Evolutionary conservation across 371 early-diverging fungal species (phyloP).

Genomic region (Homolaphlyctis polyrhiza): DNA sequence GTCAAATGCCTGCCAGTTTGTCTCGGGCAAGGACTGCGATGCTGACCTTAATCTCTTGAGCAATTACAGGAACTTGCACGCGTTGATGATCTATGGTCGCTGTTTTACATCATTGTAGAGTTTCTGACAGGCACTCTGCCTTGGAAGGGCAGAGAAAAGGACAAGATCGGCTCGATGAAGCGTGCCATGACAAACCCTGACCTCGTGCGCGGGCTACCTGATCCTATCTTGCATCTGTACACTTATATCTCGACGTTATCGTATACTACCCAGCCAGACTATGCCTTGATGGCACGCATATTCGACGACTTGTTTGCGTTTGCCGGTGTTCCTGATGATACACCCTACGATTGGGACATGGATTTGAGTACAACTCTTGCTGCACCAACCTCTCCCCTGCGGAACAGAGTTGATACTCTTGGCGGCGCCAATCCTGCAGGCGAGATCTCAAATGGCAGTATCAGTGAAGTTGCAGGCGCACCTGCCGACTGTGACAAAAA

Average conservation of each 20-base stretch:
- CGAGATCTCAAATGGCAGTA: no score
- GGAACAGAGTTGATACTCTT: no score
- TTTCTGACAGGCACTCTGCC: slow-evolving; percentile 60
- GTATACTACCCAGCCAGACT: slow-evolving; percentile 50
- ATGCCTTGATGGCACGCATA: slow-evolving; percentile 25
- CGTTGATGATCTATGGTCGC: slow-evolving; percentile 67
- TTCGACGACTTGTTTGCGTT: slow-evolving; percentile 16
- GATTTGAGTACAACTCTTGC: background rate
- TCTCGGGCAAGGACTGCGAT: no score
- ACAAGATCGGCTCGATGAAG: slow-evolving; percentile 44
- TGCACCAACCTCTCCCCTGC: no score
- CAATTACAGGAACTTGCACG: slow-evolving; percentile 46
- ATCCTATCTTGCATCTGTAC: slow-evolving; percentile 35
- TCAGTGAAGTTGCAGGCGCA: no score
- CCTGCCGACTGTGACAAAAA: no score
- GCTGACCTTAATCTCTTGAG: no score
- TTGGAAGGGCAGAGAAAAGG: slow-evolving; percentile 63
- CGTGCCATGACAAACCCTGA: slow-evolving; percentile 25
- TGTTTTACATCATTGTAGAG: slow-evolving; percentile 65
- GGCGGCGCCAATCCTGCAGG: no score
- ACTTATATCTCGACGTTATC: slow-evolving; percentile 39
- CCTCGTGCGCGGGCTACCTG: slow-evolving; percentile 45
- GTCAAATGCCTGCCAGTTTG: background rate
- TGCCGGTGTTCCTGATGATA: background rate
- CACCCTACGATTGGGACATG: slow-evolving; percentile 3